These are phyloP conservation scores for Stachybotrys echinatus DNA, from an alignment of 2,329 filamentous ascomycete species.

Conservation along the genomic window DNA sequence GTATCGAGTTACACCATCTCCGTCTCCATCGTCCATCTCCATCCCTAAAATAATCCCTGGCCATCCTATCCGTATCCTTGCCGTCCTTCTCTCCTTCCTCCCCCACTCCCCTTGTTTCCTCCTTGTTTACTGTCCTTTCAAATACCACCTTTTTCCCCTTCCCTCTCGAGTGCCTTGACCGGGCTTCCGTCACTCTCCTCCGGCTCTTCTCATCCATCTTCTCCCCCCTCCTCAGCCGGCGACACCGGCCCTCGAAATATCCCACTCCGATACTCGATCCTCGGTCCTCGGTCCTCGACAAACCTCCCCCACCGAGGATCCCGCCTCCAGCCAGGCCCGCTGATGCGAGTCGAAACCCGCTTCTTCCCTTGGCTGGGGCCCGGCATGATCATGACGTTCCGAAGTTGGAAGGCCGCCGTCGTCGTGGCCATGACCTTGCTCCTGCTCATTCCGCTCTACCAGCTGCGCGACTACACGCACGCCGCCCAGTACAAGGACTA, in stretches of 20 bases:
- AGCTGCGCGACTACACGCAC: slow-evolving; percentile 18
- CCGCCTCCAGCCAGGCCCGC: slow-evolving; percentile 2
- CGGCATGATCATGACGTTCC: slow-evolving; percentile 9
- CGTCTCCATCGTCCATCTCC: background rate
- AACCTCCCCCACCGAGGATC: too few relatives aligned
- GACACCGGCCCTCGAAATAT: background rate
- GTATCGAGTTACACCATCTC: too few relatives aligned
- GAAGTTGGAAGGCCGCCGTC: slow-evolving; percentile 20
- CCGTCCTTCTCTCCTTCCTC: background rate
- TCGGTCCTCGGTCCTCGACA: too few relatives aligned
- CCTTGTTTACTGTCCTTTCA: background rate
- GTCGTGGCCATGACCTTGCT: slow-evolving; percentile 19
- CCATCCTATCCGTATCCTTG: background rate
- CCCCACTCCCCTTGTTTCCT: background rate
- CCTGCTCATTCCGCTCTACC: slow-evolving; percentile 23
- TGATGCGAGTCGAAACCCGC: slow-evolving; percentile 10
- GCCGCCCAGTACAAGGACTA: slow-evolving; percentile 17
- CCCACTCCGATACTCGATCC: background rate
- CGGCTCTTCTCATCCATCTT: background rate
- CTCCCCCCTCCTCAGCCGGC: background rate
- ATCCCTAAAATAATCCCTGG: background rate
- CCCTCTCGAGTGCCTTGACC: background rate
- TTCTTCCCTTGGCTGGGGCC: slow-evolving; percentile 5
- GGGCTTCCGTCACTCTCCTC: background rate
- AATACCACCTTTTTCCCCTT: background rate